Conservation (phyloP, 495 filamentous ascomycete genomes). For the Trichocladium antarcticum region DNA sequence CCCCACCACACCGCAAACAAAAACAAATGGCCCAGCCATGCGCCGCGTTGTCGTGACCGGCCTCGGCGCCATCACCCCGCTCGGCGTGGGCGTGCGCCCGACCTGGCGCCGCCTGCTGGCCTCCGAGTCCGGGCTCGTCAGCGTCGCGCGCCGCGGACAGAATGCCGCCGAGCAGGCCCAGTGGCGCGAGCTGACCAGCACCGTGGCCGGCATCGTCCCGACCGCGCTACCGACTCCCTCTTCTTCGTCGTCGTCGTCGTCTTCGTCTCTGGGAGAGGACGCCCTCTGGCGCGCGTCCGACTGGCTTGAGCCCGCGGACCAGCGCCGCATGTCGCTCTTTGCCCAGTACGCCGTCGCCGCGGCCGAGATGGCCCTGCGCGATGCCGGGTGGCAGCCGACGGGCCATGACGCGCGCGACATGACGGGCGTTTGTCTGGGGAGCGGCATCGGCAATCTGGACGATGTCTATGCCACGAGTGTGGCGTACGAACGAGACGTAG, state of each 20-base stretch:
- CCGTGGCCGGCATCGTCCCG: slow-evolving; percentile 76
- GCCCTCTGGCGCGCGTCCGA: slow-evolving; percentile 61
- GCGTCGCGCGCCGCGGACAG: slow-evolving; percentile 47
- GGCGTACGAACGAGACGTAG: slow-evolving; percentile 59
- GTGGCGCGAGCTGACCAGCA: slow-evolving; percentile 65
- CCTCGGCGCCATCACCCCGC: slow-evolving; percentile 81
- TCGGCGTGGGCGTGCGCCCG: slow-evolving; percentile 67
- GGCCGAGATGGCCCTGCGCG: slow-evolving; percentile 71
- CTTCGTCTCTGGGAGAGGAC: background rate
- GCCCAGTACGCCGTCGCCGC: slow-evolving; percentile 85
- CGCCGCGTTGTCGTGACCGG: slow-evolving; percentile 92
- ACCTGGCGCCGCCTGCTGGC: slow-evolving; percentile 76
- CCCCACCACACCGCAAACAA: background rate
- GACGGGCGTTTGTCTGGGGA: slow-evolving; percentile 89
- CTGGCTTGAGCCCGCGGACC: slow-evolving; percentile 60
- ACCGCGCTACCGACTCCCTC: background rate
- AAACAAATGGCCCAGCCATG: slow-evolving; percentile 40
- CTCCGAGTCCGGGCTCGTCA: slow-evolving; percentile 67
- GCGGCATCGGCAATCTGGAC: slow-evolving; percentile 87
- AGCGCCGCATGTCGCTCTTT: slow-evolving; percentile 82
- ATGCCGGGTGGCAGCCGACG: slow-evolving; percentile 68
- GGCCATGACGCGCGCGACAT: slow-evolving; percentile 51
- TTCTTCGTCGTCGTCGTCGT: background rate
- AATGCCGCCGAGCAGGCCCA: slow-evolving; percentile 18
- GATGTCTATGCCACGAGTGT: slow-evolving; percentile 77